Conservation (phyloP, 345 rosid genomes). For the Brassica juncea region DNA sequence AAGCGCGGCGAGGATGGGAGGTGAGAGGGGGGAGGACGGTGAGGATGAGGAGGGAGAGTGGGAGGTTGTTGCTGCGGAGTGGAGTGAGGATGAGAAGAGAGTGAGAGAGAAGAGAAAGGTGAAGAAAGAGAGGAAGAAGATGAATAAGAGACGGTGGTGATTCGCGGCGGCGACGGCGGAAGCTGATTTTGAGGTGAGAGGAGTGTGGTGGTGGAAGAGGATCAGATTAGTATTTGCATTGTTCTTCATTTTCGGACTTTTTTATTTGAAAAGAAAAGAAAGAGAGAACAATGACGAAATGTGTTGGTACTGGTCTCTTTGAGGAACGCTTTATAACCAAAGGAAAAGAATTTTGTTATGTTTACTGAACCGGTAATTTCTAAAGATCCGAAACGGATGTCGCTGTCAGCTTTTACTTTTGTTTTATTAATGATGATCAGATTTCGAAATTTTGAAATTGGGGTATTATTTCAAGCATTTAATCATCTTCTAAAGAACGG, state of each 20-base stretch:
- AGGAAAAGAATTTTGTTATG: background rate
- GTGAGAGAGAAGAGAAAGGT: constrained; percentile 70
- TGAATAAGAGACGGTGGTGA: constrained; percentile 56
- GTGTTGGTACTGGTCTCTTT: background rate
- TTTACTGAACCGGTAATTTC: constrained; percentile 9
- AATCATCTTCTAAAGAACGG: background rate
- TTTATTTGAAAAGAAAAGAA: background rate
- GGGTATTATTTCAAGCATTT: background rate
- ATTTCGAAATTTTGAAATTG: constrained; percentile 11
- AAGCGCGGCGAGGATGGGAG: constrained; percentile 59
- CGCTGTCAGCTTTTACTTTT: constrained; percentile 14
- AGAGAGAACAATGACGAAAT: constrained; percentile 8
- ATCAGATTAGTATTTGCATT: constrained; percentile 67
- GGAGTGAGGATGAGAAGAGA: constrained; percentile 50
- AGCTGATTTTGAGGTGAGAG: constrained; percentile 52
- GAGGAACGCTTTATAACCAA: constrained; percentile 19
- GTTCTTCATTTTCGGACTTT: constrained; percentile 50
- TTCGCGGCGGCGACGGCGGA: constrained; percentile 39
- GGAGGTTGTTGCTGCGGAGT: constrained; percentile 35
- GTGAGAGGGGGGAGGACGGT: constrained; percentile 43
- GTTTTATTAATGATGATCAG: background rate
- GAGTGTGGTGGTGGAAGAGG: constrained; percentile 78
- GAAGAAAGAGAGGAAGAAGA: constrained; percentile 65
- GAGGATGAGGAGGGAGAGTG: constrained; percentile 40
- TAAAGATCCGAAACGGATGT: constrained; percentile 22